Conservation (phyloP, 2,329 filamentous ascomycete genomes). For the Pezicula rhizophila region DNA sequence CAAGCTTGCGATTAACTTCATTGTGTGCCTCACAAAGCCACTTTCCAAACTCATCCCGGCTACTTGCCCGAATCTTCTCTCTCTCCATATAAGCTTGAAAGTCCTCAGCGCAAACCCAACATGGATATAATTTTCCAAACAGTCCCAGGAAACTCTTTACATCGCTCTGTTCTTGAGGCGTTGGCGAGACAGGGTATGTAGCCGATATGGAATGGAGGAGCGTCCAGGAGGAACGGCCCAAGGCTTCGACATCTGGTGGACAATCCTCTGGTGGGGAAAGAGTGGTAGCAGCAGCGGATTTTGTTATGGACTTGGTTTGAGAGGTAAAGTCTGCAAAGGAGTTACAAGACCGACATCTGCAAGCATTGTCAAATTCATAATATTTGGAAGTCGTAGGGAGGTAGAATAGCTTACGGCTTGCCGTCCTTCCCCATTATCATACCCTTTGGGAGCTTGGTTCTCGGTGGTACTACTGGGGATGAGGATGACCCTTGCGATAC, state of each 20-base stretch:
- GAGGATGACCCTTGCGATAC: constrained; percentile 9
- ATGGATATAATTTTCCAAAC: constrained; percentile 86
- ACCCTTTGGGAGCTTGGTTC: constrained; percentile 58
- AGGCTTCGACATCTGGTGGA: constrained; percentile 80
- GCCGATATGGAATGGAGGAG: constrained; percentile 89
- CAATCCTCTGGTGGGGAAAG: constrained; percentile 56
- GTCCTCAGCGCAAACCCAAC: constrained; percentile 91
- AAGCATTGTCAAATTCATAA: constrained; percentile 5
- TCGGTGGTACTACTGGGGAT: constrained; percentile 10
- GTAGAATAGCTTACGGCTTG: constrained; percentile 62
- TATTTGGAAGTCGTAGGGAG: neutral
- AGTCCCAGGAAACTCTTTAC: constrained; percentile 71
- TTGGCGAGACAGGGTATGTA: constrained; percentile 69
- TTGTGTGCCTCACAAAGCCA: constrained; percentile 88
- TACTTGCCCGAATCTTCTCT: constrained; percentile 50
- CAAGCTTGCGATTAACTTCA: constrained; percentile 81
- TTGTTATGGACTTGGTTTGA: constrained; percentile 40
- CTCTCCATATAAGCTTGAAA: constrained; percentile 75
- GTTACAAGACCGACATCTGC: constrained; percentile 66
- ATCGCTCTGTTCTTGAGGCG: constrained; percentile 64
- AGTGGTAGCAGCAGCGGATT: constrained; percentile 25
- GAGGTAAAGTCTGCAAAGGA: constrained; percentile 56
- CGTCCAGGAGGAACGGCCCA: constrained; percentile 89
- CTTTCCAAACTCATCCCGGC: constrained; percentile 64
- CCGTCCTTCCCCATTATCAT: constrained; percentile 74